Evolutionary conservation across 192 early-diverging fungal species (phyloP).

Genomic region (Jimgerdemannia lactiflua): DNA sequence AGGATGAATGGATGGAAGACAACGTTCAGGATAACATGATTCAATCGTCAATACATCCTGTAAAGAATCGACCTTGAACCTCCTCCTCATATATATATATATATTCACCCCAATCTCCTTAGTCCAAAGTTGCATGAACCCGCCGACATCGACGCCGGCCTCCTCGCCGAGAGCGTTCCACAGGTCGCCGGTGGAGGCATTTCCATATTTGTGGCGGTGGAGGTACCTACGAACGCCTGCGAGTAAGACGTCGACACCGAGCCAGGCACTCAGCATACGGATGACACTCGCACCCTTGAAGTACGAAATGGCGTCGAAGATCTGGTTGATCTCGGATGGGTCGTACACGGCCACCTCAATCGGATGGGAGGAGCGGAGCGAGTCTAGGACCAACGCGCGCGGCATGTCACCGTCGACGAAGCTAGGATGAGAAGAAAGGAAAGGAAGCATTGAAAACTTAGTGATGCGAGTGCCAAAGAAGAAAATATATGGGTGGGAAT

Average conservation of each 20-base stretch:
- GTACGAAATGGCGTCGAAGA: conserved; percentile 93
- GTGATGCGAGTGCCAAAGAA: not conserved
- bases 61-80: too few species aligned
- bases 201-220: conserved; percentile 78
- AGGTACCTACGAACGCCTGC: conserved; percentile 74
- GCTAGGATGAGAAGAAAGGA: conserved; percentile 3
- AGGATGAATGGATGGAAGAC: not conserved
- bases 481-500: not conserved
- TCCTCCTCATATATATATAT: not conserved
- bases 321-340: conserved; percentile 87
- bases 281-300: conserved; percentile 94
- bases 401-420: conserved; percentile 82
- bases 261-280: conserved; percentile 83
- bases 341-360: conserved; percentile 87
- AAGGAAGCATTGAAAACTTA: not conserved
- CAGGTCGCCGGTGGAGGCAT: conserved; percentile 85
- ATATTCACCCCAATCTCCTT: conserved; percentile 66
- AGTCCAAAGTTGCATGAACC: conserved; percentile 91
- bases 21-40: not conserved
- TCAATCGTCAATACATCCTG: not conserved
- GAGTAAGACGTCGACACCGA: conserved; percentile 68
- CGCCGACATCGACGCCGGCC: conserved; percentile 75
- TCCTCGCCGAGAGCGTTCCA: conserved; percentile 81
- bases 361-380: conserved; percentile 85
- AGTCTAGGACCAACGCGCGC: conserved; percentile 75